These are phyloP conservation scores for Camillea tinctor DNA, from an alignment of 2,329 filamentous ascomycete species.

Conservation along the genomic window DNA sequence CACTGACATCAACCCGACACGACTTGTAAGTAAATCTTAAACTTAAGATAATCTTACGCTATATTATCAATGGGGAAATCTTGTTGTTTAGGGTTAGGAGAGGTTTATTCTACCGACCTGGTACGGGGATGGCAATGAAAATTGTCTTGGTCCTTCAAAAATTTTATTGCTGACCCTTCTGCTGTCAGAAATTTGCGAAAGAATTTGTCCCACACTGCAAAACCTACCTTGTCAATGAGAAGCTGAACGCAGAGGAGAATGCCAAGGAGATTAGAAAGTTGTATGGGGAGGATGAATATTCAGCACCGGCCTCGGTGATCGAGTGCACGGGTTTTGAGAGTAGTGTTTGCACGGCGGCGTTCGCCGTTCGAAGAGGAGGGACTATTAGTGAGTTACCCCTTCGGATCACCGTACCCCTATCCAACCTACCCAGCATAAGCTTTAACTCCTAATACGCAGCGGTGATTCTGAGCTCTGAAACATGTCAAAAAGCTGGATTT, in stretches of 20 bases:
- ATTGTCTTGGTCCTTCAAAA: no score
- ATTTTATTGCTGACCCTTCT: background rate
- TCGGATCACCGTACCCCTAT: background rate
- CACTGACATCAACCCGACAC: constrained; percentile 57
- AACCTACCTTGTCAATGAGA: constrained; percentile 52
- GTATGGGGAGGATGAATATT: constrained; percentile 52
- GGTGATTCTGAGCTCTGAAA: constrained; percentile 5
- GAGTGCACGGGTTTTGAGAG: constrained; percentile 68
- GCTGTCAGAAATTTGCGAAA: constrained; percentile 50
- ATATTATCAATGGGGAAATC: background rate
- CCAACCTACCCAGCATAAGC: background rate
- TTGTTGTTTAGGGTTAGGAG: background rate
- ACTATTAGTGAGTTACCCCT: constrained; percentile 40
- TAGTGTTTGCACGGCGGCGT: constrained; percentile 59
- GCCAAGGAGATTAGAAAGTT: constrained; percentile 51
- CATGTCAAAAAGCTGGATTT: constrained; percentile 3
- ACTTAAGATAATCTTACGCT: background rate
- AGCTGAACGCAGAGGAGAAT: constrained; percentile 47
- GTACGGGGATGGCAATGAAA: no score
- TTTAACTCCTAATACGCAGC: constrained; percentile 2
- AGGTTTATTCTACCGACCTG: background rate
- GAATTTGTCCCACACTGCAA: constrained; percentile 52
- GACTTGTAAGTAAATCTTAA: constrained; percentile 37
- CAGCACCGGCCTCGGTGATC: constrained; percentile 56
- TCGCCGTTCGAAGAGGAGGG: constrained; percentile 56